These are phyloP conservation scores for Amanita rimosa DNA, from an alignment of 768 basidiomycete genomes.

Conservation along the genomic window DNA sequence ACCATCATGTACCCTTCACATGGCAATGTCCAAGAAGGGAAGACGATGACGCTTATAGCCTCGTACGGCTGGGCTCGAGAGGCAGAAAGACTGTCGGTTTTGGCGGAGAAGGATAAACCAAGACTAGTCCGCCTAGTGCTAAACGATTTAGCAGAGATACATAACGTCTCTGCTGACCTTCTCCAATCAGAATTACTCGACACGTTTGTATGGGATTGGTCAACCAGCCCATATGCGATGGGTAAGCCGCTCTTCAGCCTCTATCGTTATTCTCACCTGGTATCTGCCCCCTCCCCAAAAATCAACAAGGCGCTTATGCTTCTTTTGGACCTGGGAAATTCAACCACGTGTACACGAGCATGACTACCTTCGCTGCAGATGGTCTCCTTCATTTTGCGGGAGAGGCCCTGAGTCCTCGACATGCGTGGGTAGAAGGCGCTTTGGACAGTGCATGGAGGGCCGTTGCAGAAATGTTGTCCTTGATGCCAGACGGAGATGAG, in stretches of 20 bases:
- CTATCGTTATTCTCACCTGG: background rate
- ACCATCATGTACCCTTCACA: background rate
- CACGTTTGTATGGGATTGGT: background rate
- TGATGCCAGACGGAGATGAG: background rate
- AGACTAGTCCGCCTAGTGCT: background rate
- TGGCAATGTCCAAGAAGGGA: background rate
- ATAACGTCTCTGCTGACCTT: background rate
- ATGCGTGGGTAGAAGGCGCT: constrained; percentile 18
- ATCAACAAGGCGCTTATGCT: constrained; percentile 18
- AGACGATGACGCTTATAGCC: background rate
- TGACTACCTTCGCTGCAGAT: constrained; percentile 12
- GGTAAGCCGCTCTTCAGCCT: background rate
- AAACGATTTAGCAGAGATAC: background rate
- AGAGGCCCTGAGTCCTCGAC: constrained; percentile 22
- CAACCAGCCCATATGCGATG: background rate
- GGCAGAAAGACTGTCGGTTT: background rate
- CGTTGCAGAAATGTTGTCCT: constrained; percentile 10
- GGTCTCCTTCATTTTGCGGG: constrained; percentile 23
- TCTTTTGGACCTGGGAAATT: constrained; percentile 26
- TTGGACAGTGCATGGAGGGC: constrained; percentile 13
- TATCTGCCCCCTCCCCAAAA: background rate
- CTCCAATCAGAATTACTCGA: background rate
- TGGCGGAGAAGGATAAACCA: background rate
- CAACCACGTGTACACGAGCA: constrained; percentile 13
- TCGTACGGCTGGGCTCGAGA: background rate